These are phyloP conservation scores for Gastrolobium bilobum DNA, from an alignment of 306 rosid genomes.

Conservation along the genomic window DNA sequence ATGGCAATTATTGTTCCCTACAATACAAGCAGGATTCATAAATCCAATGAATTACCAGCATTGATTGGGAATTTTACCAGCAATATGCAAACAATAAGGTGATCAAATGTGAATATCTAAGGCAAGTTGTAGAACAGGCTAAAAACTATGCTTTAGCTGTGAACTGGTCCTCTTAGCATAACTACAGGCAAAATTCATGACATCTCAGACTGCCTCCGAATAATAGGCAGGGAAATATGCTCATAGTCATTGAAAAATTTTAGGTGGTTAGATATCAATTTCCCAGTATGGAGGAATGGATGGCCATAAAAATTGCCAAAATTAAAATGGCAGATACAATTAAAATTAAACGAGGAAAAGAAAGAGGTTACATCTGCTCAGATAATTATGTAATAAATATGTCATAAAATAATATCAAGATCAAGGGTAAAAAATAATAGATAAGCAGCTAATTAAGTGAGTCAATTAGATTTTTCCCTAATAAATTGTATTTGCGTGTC, in stretches of 20 bases:
- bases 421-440: conserved; percentile 30
- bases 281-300: conserved; percentile 1
- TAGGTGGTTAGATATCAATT: background rate
- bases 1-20: conserved; percentile 29
- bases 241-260: conserved; percentile 2
- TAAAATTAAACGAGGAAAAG: background rate
- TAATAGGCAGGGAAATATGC: conserved; percentile 17
- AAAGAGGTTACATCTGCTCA: background rate
- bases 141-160: conserved; percentile 24
- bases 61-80: background rate
- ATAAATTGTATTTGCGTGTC: conserved; percentile 10
- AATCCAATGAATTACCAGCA: background rate
- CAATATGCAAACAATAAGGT: conserved; percentile 14
- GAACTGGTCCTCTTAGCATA: conserved; percentile 10
- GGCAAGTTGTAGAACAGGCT: conserved; percentile 9
- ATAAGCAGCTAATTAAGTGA: background rate
- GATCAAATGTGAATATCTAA: conserved; percentile 17
- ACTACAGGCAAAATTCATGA: conserved; percentile 18
- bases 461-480: background rate
- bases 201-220: conserved; percentile 1
- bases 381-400: conserved; percentile 24
- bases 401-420: conserved; percentile 32
- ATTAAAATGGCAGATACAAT: conserved; percentile 22
- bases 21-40: conserved; percentile 28
- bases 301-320: conserved; percentile 18